Evolutionary conservation across 257 asterid species (phyloP).

Genomic region (Leonotis leonurus): DNA sequence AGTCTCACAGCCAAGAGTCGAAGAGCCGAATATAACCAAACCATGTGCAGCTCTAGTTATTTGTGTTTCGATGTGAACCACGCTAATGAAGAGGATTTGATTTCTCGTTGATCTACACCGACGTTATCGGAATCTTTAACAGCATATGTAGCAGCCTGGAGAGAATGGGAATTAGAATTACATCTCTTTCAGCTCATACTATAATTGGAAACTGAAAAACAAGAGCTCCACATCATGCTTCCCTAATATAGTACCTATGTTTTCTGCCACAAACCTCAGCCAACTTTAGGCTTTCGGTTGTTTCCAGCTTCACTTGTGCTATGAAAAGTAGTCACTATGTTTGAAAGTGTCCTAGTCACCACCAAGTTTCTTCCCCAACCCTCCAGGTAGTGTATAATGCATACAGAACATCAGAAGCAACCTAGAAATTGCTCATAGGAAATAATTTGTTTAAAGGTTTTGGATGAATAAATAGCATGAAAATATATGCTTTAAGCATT

Average conservation of each 20-base stretch:
- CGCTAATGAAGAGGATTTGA: background rate
- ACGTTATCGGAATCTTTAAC: background rate
- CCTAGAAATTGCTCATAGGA: too few species aligned
- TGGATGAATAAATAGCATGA: too few species aligned
- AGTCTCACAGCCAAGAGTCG: background rate
- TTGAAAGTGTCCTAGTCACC: too few species aligned
- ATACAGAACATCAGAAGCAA: too few species aligned
- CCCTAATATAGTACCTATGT: background rate
- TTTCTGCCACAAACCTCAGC: background rate
- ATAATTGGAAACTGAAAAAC: background rate
- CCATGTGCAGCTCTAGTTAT: background rate
- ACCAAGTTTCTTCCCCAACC: too few species aligned
- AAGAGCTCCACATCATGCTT: constrained; percentile 3
- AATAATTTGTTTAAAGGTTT: too few species aligned
- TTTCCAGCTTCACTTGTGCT: background rate
- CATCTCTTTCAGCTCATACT: constrained; percentile 3
- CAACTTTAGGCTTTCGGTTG: background rate
- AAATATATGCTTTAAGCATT: too few species aligned
- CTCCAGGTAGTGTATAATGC: too few species aligned
- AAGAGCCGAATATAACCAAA: background rate
- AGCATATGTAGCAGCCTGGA: background rate
- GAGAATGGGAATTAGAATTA: background rate
- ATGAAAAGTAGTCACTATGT: background rate
- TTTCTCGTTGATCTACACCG: background rate
- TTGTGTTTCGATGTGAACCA: background rate